Evolutionary conservation across 2,329 filamentous ascomycete species (phyloP).

Genomic region (Thelonectria rubi): DNA sequence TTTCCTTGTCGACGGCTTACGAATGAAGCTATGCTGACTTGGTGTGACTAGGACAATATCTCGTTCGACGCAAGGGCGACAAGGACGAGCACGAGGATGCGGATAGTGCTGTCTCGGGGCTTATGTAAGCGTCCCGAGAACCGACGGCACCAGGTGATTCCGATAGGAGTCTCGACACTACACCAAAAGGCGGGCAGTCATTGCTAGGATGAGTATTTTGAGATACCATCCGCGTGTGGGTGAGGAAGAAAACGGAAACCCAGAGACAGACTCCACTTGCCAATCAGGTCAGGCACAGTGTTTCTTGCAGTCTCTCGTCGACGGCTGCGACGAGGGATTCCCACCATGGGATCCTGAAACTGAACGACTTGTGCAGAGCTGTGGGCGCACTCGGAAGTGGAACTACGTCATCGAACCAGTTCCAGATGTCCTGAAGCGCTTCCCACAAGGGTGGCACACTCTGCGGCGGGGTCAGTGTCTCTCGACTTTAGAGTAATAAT

Average conservation of each 20-base stretch:
- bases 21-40: constrained; percentile 31
- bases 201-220: constrained; percentile 36
- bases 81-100: constrained; percentile 47
- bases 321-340: constrained; percentile 50
- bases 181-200: constrained; percentile 40
- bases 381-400: constrained; percentile 25
- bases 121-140: constrained; percentile 30
- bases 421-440: constrained; percentile 47
- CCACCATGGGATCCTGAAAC: constrained; percentile 51
- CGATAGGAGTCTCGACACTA: constrained; percentile 31
- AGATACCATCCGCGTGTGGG: constrained; percentile 21
- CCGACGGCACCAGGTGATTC: constrained; percentile 21
- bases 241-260: constrained; percentile 12
- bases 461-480: constrained; percentile 40
- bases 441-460: constrained; percentile 52
- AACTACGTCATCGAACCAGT: constrained; percentile 47
- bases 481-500: constrained; percentile 33
- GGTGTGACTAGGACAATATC: constrained; percentile 47
- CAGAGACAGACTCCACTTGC: constrained; percentile 26
- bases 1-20: not conserved
- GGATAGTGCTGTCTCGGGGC: constrained; percentile 51
- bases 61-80: constrained; percentile 46
- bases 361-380: constrained; percentile 37
- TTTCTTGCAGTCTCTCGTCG: constrained; percentile 45
- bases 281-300: constrained; percentile 51